Percentiles rank a stretch among this genome's conserved stretches.
Conservation (phyloP, 345 rosid species). For the Populus nigra region DNA sequence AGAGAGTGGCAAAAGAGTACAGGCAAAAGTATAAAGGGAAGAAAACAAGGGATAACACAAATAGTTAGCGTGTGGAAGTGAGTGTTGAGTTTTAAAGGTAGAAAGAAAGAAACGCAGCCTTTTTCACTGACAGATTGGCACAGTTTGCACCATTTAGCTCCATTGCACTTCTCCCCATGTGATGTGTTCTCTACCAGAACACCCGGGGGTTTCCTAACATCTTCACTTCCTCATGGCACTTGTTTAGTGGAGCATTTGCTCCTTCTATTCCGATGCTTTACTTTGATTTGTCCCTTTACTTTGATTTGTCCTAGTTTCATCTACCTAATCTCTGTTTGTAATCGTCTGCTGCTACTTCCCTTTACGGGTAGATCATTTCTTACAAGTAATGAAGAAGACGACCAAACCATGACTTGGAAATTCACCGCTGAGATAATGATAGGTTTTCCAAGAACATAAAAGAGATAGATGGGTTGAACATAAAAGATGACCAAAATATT, state of each 20-base stretch:
- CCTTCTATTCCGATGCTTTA: background rate
- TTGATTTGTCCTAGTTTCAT: background rate
- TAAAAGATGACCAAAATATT: too few relatives aligned
- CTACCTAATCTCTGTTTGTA: background rate
- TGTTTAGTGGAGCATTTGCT: background rate
- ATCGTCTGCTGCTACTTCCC: background rate
- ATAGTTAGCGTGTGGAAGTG: background rate
- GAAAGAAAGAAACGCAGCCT: background rate
- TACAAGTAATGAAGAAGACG: background rate
- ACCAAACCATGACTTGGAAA: too few relatives aligned
- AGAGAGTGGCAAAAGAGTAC: background rate
- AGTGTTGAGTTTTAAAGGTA: background rate
- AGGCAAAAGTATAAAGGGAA: background rate
- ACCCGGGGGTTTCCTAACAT: background rate
- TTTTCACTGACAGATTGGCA: background rate
- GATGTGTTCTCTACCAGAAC: background rate
- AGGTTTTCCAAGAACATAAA: too few relatives aligned
- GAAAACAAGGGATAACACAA: background rate
- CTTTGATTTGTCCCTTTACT: background rate
- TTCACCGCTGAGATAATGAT: too few relatives aligned
- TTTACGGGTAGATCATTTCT: background rate
- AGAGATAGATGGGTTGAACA: too few relatives aligned
- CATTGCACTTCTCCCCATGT: background rate
- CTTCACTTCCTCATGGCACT: background rate
- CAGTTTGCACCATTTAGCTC: background rate